Evolutionary conservation across 305 asterid species (phyloP), one percentile per base, ranked within the genome.

Genomic region (Euphrasia arctica): DNA sequence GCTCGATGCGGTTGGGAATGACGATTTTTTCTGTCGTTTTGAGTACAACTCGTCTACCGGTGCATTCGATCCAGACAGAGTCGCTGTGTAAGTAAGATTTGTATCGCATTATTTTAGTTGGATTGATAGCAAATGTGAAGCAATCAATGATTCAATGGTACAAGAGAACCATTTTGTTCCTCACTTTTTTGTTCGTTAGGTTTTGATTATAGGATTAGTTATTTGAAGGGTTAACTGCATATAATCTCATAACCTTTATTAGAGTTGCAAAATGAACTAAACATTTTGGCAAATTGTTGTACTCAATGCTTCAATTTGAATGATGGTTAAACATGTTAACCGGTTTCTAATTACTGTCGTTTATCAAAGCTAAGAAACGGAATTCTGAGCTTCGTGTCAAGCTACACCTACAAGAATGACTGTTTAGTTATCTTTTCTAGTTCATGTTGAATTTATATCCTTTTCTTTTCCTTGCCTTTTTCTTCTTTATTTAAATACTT

Each of bases 1-100:
- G 79, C 89, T 90, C 10, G 95, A 90, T 52, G 85, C 94, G 0
- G 96, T 90, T 61, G 96, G 96, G 13, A 84, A 79, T 70, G 95
- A 90, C n/a, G 96, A 90, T 70, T 90, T 78, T 78, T 90, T 90
- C 72, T 88, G 93, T 55, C 95, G 96, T 41, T 90, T 90, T 48
- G 95, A 90, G 74, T 90, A 90, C 66, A 90, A 88, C 77, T 86
- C 96, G 8, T 65, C 85, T 6, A 85, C 95, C 7, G 95, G 96
- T 51, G 84, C 91, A 22, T 90, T 90, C 77, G 80, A 84, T 66
- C 97, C 97, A 0, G 97, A 90, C 61, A 74, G 96, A 77, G 97
- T 90, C 8, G 95, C 97, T 29, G 96, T 88, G 96, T 90, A 81
- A 51, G 97, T 36, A 36, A 36, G 42, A 36, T 36, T 36, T 36